Percentiles rank a stretch among this genome's conserved stretches.
These are phyloP conservation scores for Hordeum marinum DNA, from an alignment of 176 grass and related monocot species.

Conservation along the genomic window DNA sequence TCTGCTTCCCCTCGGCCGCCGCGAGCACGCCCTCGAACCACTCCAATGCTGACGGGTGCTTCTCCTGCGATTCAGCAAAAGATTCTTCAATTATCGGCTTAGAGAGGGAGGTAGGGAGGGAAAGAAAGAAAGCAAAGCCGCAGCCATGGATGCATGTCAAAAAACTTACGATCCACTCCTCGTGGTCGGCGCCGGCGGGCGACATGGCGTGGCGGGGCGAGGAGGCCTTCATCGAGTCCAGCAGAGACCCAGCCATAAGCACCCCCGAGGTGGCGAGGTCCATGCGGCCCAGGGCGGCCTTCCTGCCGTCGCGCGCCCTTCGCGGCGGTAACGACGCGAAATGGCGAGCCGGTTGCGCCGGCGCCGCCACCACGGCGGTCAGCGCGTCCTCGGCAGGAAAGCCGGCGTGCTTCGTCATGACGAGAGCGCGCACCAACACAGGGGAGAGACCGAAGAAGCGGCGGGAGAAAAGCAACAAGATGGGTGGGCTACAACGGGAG, in stretches of 20 bases:
- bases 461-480: neutral
- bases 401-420: conserved; percentile 55
- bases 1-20: conserved; percentile 55
- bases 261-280: conserved; percentile 16
- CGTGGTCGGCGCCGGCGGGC: conserved; percentile 14
- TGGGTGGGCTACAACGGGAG: neutral
- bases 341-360: conserved; percentile 18
- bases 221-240: conserved; percentile 62
- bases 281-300: conserved; percentile 10
- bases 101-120: no score
- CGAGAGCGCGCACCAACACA: neutral
- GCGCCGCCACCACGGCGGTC: conserved; percentile 4
- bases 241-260: conserved; percentile 6
- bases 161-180: conserved; percentile 50
- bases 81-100: neutral
- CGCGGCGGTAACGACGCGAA: conserved; percentile 12
- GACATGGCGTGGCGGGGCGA: conserved; percentile 50
- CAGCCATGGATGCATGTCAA: neutral
- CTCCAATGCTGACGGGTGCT: conserved; percentile 72
- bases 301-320: conserved; percentile 25
- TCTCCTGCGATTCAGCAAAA: conserved; percentile 30
- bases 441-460: neutral
- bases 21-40: conserved; percentile 46
- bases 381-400: conserved; percentile 38
- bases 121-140: no score